Evolutionary conservation across 1,284 basidiomycete genomes (phyloP).

Genomic region (Malassezia equina): DNA sequence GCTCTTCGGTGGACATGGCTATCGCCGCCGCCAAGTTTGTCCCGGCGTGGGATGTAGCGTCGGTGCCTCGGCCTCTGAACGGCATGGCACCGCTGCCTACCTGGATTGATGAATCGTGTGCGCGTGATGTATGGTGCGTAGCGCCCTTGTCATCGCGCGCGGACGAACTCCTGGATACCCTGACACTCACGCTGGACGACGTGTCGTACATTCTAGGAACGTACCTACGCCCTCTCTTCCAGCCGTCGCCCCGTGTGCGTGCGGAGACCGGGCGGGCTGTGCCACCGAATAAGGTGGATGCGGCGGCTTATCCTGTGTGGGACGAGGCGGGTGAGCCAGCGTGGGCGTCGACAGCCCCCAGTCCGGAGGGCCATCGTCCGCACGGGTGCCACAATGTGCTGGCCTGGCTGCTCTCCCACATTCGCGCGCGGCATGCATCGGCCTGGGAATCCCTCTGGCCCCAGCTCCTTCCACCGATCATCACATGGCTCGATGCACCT

Average conservation of each 20-base stretch:
- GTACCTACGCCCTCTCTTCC: slow-evolving; percentile 12
- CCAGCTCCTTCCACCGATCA: slow-evolving; percentile 9
- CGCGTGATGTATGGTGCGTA: background rate
- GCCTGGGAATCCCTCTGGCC: slow-evolving; percentile 13
- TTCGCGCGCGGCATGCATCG: background rate
- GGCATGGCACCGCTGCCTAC: background rate
- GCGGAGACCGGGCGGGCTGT: slow-evolving; percentile 1
- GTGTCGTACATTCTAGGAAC: background rate
- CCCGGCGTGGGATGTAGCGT: background rate
- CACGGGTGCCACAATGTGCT: slow-evolving; percentile 9
- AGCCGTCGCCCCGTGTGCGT: background rate
- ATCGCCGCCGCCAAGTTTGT: slow-evolving; percentile 1
- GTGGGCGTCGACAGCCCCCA: background rate
- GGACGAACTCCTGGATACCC: background rate
- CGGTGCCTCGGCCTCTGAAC: no score
- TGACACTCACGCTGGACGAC: background rate
- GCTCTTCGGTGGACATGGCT: background rate
- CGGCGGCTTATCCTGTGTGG: background rate
- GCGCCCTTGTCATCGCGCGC: background rate
- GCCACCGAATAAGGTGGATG: background rate
- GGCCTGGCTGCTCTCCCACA: slow-evolving; percentile 1
- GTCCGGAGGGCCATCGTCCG: background rate
- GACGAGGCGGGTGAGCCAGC: background rate
- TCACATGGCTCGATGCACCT: slow-evolving; percentile 12
- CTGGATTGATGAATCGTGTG: background rate